Percentiles rank a stretch among this genome's conserved stretches.
These are phyloP conservation scores for Ramularia endophylla DNA, from an alignment of 2,329 filamentous ascomycete species.

Conservation along the genomic window DNA sequence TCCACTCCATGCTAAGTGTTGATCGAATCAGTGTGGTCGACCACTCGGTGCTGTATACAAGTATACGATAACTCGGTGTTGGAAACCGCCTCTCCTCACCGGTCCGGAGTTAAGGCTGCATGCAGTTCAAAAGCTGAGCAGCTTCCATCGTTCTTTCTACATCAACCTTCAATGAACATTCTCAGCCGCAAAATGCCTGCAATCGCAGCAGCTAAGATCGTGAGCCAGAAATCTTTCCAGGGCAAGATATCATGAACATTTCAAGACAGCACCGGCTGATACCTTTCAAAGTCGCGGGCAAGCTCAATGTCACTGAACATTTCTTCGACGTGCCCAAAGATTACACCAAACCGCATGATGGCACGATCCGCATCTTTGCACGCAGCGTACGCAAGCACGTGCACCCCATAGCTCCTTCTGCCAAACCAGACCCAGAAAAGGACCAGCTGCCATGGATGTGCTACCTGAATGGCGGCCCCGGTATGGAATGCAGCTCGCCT, in stretches of 20 bases:
- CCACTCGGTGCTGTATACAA: no score
- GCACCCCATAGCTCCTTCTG: constrained; percentile 42
- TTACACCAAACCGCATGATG: constrained; percentile 57
- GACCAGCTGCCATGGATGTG: constrained; percentile 55
- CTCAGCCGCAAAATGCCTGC: constrained; percentile 24
- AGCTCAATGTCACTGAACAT: constrained; percentile 70
- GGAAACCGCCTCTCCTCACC: no score
- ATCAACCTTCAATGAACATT: constrained; percentile 14
- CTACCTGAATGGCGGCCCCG: constrained; percentile 82
- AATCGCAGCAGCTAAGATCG: constrained; percentile 39
- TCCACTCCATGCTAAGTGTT: no score
- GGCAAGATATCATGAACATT: constrained; percentile 26
- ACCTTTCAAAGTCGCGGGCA: constrained; percentile 47
- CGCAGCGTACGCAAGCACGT: constrained; percentile 65
- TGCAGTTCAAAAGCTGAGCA: no score
- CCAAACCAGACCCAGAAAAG: constrained; percentile 34
- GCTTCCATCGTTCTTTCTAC: neutral
- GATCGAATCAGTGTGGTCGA: no score
- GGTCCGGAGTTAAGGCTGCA: no score
- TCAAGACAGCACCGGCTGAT: constrained; percentile 1
- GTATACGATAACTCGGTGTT: no score
- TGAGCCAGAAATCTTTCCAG: constrained; percentile 41
- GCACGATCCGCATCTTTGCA: constrained; percentile 68
- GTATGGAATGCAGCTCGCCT: constrained; percentile 68
- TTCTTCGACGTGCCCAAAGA: constrained; percentile 84